Evolutionary conservation across 2,329 filamentous ascomycete genomes (phyloP).

Genomic region (Fusarium acutatum): DNA sequence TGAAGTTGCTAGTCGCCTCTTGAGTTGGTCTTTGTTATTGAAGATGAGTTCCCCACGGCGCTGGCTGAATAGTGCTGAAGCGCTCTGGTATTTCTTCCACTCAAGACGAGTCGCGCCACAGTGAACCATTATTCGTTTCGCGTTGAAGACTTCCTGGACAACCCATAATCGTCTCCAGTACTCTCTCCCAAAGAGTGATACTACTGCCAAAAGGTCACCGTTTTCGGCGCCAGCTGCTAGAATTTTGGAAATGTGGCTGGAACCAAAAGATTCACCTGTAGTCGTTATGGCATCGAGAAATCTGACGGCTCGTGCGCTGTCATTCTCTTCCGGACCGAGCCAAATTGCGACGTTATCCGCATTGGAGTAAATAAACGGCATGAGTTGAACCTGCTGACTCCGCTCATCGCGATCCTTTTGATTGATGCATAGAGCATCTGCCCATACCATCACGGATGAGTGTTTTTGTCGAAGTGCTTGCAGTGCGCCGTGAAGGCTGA

Average conservation of each 20-base stretch:
- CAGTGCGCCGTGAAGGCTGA: constrained; percentile 2
- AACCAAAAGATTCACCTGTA: neutral
- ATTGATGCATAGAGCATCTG: constrained; percentile 17
- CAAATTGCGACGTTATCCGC: constrained; percentile 14
- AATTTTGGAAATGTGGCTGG: neutral
- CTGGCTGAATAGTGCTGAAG: neutral
- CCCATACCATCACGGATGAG: constrained; percentile 8
- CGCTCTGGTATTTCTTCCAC: constrained; percentile 4
- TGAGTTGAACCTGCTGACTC: constrained; percentile 15
- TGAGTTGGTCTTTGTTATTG: neutral
- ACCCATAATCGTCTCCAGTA: constrained; percentile 25
- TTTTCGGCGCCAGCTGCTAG: neutral
- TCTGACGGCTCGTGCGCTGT: neutral
- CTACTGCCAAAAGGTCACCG: constrained; percentile 3
- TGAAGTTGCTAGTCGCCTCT: neutral
- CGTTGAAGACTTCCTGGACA: constrained; percentile 22
- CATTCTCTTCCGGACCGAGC: constrained; percentile 18
- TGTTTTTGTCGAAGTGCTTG: constrained; percentile 3
- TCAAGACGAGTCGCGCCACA: neutral
- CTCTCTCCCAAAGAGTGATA: constrained; percentile 14
- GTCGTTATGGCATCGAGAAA: neutral
- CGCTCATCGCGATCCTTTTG: neutral
- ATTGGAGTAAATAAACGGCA: constrained; percentile 12
- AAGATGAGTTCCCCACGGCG: constrained; percentile 4
- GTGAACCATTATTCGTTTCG: constrained; percentile 1